Base-by-base conservation (phyloP, 2,329 filamentous ascomycete species). In the Paraphaeosphaeria sporulosa region DNA sequence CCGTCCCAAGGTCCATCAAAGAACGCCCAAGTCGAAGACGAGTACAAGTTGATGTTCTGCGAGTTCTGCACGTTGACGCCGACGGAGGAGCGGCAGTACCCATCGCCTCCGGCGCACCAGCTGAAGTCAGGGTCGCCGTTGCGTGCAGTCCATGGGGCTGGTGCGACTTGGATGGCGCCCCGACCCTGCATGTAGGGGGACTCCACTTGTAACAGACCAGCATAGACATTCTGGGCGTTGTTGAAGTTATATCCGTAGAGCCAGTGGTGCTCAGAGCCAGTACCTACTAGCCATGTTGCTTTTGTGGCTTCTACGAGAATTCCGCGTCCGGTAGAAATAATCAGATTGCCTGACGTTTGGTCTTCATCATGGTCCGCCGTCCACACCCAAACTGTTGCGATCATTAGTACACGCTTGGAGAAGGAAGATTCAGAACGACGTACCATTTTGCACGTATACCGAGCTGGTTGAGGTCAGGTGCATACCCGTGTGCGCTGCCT, bases 171-270 rank as follows among this genome's bases (percentile, higher is more conserved):
- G 92, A 92, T 81, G 93, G 93, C 75, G 89, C 86, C 81, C 94
- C 91, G 84, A 88, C 92, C 52, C 30, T 55, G 52, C 40, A 46
- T 46, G 82, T 87, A 86, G n/a, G 93, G 90, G 5, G 93, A 95
- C 80, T 97, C 93, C 5, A 90, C 91, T 81, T 97, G 93, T 69
- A 96, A 91, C 47, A 91, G 79, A 5, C 86, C 88, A 83, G 94
- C 89, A 80, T 90, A 96, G 62, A 96, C 84, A 73, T 93, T 90
- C 70, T 87, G 83, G 6, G 93, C 90, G 62, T 88, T 88, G 73
- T 84, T 81, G 69, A 97, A 80, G 78, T 96, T 90, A 82, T 95
- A 96, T 83, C 97, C 94, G 79, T 87, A 88, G 8, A 87, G 73
- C 65, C 82, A 79, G 68, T 78, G 80, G 72, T 88, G 86, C 73